Conservation (phyloP, 2,329 filamentous ascomycete genomes). For the Didymella glomerata region DNA sequence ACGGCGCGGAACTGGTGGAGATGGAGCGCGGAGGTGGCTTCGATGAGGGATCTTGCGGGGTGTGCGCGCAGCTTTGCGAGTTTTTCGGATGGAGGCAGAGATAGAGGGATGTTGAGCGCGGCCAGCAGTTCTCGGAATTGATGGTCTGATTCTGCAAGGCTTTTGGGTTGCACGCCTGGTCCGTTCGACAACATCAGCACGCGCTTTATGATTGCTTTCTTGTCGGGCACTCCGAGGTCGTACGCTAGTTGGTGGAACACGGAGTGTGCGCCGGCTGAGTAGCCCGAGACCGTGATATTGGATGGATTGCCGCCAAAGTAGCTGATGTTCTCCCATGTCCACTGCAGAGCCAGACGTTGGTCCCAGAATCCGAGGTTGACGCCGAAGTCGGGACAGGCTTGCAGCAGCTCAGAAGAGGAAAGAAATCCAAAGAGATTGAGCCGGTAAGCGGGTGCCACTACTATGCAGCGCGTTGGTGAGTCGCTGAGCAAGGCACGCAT, state of each 20-base stretch:
- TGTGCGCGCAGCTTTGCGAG: conserved; percentile 56
- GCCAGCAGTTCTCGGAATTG: conserved; percentile 63
- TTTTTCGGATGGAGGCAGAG: conserved; percentile 55
- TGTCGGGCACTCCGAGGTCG: conserved; percentile 60
- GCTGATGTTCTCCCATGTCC: conserved; percentile 61
- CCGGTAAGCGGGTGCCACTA: conserved; percentile 65
- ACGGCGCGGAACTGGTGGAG: conserved; percentile 65
- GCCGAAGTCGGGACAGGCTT: conserved; percentile 43
- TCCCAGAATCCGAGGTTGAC: conserved; percentile 67
- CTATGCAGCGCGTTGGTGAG: conserved; percentile 56
- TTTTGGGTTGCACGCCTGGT: conserved; percentile 62
- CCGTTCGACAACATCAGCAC: conserved; percentile 65
- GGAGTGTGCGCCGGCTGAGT: conserved; percentile 65
- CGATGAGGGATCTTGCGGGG: conserved; percentile 53
- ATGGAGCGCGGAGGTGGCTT: conserved; percentile 54
- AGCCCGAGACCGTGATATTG: conserved; percentile 64
- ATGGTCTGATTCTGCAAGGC: conserved; percentile 55
- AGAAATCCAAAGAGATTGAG: conserved; percentile 66
- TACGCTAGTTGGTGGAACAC: conserved; percentile 66
- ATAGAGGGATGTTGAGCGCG: conserved; percentile 55
- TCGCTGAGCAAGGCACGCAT: conserved; percentile 59
- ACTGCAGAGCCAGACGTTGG: conserved; percentile 64
- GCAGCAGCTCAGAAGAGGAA: conserved; percentile 58
- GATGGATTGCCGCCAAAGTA: conserved; percentile 61
- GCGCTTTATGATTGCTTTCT: conserved; percentile 59